These are phyloP conservation scores for Brettanomyces bruxellensis DNA, from an alignment of 805 yeast genomes.

Conservation along the genomic window DNA sequence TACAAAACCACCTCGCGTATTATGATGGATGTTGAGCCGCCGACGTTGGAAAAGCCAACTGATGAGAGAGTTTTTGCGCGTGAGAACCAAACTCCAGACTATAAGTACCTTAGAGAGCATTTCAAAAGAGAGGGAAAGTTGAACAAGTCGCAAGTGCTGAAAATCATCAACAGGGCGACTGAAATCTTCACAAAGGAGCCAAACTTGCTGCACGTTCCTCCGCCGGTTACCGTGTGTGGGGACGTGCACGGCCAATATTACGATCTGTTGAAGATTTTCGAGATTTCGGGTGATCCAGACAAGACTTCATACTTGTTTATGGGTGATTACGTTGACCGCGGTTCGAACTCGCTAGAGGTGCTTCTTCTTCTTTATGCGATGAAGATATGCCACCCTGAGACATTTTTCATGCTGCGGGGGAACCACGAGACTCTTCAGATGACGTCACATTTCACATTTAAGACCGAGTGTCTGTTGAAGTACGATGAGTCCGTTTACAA, in stretches of 20 bases:
- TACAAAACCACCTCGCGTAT: conserved; percentile 51
- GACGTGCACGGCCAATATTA: conserved; percentile 95
- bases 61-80: conserved; percentile 59
- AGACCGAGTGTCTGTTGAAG: conserved; percentile 82
- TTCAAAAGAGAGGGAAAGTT: conserved; percentile 77
- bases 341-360: conserved; percentile 81
- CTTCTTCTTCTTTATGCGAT: conserved; percentile 66
- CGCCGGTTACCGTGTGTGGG: conserved; percentile 95
- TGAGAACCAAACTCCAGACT: conserved; percentile 60
- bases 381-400: conserved; percentile 65
- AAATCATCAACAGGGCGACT: conserved; percentile 60
- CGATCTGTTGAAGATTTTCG: conserved; percentile 83
- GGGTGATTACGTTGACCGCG: conserved; percentile 95
- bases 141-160: conserved; percentile 57
- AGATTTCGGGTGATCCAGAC: conserved; percentile 83
- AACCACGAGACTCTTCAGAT: conserved; percentile 93
- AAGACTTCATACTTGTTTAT: conserved; percentile 71
- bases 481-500: conserved; percentile 60
- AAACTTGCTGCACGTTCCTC: conserved; percentile 69
- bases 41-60: conserved; percentile 54
- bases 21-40: conserved; percentile 50
- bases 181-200: conserved; percentile 61
- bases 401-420: conserved; percentile 80
- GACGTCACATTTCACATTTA: conserved; percentile 90
- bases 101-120: conserved; percentile 62